Evolutionary conservation across 495 filamentous ascomycete genomes (phyloP).

Genomic region (Penicillium robsamsonii): DNA sequence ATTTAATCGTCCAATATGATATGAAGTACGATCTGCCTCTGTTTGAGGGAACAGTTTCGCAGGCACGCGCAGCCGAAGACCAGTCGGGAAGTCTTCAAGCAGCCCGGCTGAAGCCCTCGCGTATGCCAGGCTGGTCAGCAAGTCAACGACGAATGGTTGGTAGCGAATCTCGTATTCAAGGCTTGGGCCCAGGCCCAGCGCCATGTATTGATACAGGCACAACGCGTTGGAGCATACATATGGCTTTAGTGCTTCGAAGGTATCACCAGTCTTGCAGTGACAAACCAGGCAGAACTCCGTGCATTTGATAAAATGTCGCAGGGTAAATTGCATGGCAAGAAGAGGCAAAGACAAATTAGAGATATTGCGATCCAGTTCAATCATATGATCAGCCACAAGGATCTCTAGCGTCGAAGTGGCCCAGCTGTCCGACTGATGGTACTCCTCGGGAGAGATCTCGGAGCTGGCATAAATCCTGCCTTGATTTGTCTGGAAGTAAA

Average conservation of each 20-base stretch:
- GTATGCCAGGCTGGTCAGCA: constrained; percentile 83
- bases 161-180: constrained; percentile 80
- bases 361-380: constrained; percentile 12
- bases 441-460: constrained; percentile 12
- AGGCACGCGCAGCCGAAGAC: constrained; percentile 70
- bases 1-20: constrained; percentile 23
- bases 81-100: constrained; percentile 63
- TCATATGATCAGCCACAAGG: constrained; percentile 53
- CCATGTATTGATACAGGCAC: constrained; percentile 90
- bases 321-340: constrained; percentile 72
- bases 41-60: not conserved
- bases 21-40: not conserved
- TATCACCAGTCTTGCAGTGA: constrained; percentile 65
- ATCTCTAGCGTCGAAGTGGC: constrained; percentile 24
- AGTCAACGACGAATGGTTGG: constrained; percentile 81
- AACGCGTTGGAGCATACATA: constrained; percentile 81
- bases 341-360: constrained; percentile 61
- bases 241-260: constrained; percentile 84
- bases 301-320: constrained; percentile 78
- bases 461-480: constrained; percentile 21
- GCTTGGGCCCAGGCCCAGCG: constrained; percentile 79
- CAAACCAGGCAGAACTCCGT: constrained; percentile 89
- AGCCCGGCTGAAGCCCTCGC: constrained; percentile 43
- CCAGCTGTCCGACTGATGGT: constrained; percentile 28
- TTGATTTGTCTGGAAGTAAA: constrained; percentile 49